phyloP scores from a whole-genome alignment of 176 grass and related monocot genomes.

The Carex scoparia region DNA sequence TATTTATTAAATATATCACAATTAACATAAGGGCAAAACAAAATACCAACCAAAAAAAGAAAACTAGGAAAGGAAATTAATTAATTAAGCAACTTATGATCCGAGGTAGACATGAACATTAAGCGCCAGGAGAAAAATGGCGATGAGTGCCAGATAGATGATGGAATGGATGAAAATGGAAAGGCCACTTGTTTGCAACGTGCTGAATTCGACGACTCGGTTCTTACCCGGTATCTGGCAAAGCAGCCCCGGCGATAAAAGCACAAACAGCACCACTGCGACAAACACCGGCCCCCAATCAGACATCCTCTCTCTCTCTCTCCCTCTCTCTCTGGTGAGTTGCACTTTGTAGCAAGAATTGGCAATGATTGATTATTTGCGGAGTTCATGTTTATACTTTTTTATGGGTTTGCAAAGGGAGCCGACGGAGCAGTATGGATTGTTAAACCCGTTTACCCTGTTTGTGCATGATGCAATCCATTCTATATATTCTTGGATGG shows the following conservation, averaged over 20 bases:
- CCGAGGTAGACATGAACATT: slow-evolving; percentile 31
- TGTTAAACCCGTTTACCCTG: background rate
- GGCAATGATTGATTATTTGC: background rate
- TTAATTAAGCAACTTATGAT: background rate
- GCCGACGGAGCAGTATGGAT: too few relatives aligned
- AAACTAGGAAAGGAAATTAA: background rate
- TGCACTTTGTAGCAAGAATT: background rate
- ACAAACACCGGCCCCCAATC: slow-evolving; percentile 36
- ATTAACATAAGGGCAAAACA: background rate
- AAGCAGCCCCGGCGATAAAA: slow-evolving; percentile 26
- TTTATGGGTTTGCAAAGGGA: background rate
- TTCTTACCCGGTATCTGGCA: slow-evolving; percentile 28
- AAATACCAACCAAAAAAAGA: background rate
- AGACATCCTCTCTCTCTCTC: slow-evolving; percentile 16
- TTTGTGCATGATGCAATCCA: background rate
- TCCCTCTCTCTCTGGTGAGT: background rate
- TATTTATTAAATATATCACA: background rate
- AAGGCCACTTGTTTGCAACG: slow-evolving; percentile 26
- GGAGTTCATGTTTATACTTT: background rate
- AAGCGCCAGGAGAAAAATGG: slow-evolving; percentile 27
- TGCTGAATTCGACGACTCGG: slow-evolving; percentile 27
- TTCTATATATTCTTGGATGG: background rate
- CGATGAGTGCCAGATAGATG: slow-evolving; percentile 28
- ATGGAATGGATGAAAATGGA: slow-evolving; percentile 36
- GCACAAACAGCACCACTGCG: slow-evolving; percentile 28